Evolutionary conservation across 345 rosid genomes (phyloP), one percentile per base, ranked within the genome.

Genomic region (Cochlearia excelsa): DNA sequence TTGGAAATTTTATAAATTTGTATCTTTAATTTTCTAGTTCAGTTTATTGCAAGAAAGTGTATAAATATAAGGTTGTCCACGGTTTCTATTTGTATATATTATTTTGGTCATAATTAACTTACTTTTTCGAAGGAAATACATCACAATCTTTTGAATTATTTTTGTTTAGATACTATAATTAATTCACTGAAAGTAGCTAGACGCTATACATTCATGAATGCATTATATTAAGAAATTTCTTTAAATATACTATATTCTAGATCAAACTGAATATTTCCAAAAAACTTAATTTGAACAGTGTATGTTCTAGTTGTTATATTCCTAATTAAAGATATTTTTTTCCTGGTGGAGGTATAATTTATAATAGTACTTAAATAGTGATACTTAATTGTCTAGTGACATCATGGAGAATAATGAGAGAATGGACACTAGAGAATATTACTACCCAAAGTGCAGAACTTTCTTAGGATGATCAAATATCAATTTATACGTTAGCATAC

Each of bases 401-500:
- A 70, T 64, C 66, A 70, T 64, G 66, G 55, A 57, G 56, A 64
- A 70, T 70, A 70, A 70, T 64, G 75, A 70, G 66, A 70, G 70
- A 51, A 51, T 70, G 69, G 75, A 63, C 75, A 64, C 70, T 51
- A 51, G 75, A 58, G 70, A 70, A 70, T 64, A 70, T 38, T 57
- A 58, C 65, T 70, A 70, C 74, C 63, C 23, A 65, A 45, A 64
- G 60, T 64, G 75, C 70, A 38, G 33, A 57, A 35, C 66, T 64
- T 63, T 70, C 35, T 63, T 70, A 50, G 44, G 65, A 63, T 51
- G 42, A 57, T 51, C 60, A 63, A 63, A 42, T 57, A 45, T 40
- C 30, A 50, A 44, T 10, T 54, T 28, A 28, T 28, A 48, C 31
- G n/a, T 3, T 39, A 40, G 33, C 55, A 58, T 52, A 26, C 39